phyloP scores from a whole-genome alignment of 441 rosid species.

The Biscutella laevigata region DNA sequence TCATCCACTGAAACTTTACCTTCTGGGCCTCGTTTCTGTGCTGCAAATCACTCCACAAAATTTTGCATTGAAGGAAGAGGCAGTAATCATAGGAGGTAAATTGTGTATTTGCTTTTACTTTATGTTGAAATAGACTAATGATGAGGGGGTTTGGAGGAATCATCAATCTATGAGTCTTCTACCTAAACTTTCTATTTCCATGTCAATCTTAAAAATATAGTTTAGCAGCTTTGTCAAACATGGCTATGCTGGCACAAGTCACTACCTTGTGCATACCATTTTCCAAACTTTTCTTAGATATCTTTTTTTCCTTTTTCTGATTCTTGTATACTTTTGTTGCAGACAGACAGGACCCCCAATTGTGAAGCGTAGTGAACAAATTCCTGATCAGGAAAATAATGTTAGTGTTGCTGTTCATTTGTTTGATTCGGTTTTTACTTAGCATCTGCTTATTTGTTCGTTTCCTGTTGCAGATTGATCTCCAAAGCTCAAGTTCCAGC shows the following conservation, averaged over 20 bases:
- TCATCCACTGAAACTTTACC: conserved; percentile 25
- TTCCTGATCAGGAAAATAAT: conserved; percentile 28
- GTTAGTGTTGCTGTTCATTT: conserved; percentile 24
- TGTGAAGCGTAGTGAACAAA: conserved; percentile 27
- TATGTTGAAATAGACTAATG: background rate
- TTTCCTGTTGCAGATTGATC: conserved; percentile 48
- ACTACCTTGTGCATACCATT: no score
- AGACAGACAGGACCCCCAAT: conserved; percentile 47
- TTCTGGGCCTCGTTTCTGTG: conserved; percentile 21
- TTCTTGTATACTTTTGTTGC: conserved; percentile 36
- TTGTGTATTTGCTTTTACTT: background rate
- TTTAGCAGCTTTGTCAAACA: no score
- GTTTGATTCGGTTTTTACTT: conserved; percentile 12
- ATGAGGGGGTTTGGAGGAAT: background rate
- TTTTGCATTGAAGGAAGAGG: conserved; percentile 25
- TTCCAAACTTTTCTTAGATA: no score
- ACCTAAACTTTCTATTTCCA: background rate
- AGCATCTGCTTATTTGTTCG: conserved; percentile 3
- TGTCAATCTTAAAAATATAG: no score
- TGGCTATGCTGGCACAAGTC: no score
- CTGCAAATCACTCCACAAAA: conserved; percentile 18
- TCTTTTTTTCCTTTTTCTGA: conserved; percentile 21
- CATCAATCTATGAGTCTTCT: background rate
- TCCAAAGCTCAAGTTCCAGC: conserved; percentile 37
- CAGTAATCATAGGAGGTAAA: conserved; percentile 37